Evolutionary conservation across 2,329 filamentous ascomycete genomes (phyloP).

Genomic region (Colletotrichum sp.): DNA sequence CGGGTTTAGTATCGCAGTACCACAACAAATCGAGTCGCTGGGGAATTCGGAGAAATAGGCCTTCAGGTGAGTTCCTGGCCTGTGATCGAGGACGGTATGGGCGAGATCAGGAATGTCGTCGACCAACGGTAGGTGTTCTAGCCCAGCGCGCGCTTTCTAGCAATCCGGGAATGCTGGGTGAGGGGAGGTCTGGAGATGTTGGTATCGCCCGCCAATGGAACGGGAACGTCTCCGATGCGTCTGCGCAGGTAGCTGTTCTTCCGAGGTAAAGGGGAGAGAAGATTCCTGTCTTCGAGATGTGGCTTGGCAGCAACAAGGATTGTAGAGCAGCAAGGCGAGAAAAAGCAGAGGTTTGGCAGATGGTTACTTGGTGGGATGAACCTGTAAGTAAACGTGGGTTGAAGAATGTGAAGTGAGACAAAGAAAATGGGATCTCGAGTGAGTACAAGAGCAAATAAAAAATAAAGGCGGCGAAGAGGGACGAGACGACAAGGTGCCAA

Average conservation of each 20-base stretch:
- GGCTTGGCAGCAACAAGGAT: background rate
- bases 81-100: background rate
- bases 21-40: conserved; percentile 1
- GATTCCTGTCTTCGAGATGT: background rate
- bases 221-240: background rate
- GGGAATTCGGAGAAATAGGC: conserved; percentile 14
- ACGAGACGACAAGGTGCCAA: background rate
- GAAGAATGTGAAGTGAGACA: conserved; percentile 14
- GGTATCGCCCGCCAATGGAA: background rate
- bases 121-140: background rate
- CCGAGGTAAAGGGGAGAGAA: background rate
- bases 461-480: background rate
- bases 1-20: background rate
- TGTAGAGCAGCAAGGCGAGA: background rate
- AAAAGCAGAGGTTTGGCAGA: background rate
- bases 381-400: conserved; percentile 6
- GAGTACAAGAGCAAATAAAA: background rate
- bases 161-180: background rate
- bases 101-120: background rate
- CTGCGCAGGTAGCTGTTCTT: background rate
- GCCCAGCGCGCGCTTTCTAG: background rate
- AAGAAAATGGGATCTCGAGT: conserved; percentile 6
- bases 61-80: background rate
- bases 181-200: background rate
- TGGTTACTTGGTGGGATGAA: background rate